Evolutionary conservation across 306 rosid species (phyloP), one percentile per base, ranked within the genome.

Genomic region (Myrica gale): DNA sequence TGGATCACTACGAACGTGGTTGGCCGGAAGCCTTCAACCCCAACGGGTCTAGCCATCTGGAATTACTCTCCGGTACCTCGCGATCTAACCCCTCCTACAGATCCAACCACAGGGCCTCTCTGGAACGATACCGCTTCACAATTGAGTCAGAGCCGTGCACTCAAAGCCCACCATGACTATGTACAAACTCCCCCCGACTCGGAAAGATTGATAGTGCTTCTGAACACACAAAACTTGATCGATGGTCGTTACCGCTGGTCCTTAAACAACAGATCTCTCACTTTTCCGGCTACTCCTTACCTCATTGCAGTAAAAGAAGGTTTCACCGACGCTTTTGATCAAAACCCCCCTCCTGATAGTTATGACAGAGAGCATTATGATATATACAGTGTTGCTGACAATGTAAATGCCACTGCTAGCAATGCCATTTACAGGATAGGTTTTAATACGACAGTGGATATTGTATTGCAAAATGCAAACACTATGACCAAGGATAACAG

Each of bases 21-120:
- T 0, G 61, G 93, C 82, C 81, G 97, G 60, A 7, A 47, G 11
- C 52, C 66, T 58, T 72, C 90, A 46, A 83, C 98, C 37, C 85
- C 98, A 78, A 71, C 96, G 3, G 96, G 97, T 10, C 76, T 89
- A 10, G 98, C 80, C 80, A 69, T 80, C 63, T 68, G 88, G 75
- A 88, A 89, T 78, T 93, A 93, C 87, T 91, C 88, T 73, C 98
- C 96, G 17, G 89, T 89, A 84, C 97, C 90, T 63, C 98, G 0
- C 51, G 62, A 56, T 32, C 17, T 85, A 43, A 52, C 63, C 60
- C 79, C 83, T 53, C 61, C 47, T 63, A 78, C 74, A 9, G 42
- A 62, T 17, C 82, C 76, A 54, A 69, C 80, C 63, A 45, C 23
- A 63, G 86, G 78, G 11, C 77, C 86, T 56, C 19, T 52, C 53